Percentiles rank a stretch among this genome's conserved stretches.
Evolutionary conservation across 345 rosid species (phyloP).

Genomic region (Viola odorata): DNA sequence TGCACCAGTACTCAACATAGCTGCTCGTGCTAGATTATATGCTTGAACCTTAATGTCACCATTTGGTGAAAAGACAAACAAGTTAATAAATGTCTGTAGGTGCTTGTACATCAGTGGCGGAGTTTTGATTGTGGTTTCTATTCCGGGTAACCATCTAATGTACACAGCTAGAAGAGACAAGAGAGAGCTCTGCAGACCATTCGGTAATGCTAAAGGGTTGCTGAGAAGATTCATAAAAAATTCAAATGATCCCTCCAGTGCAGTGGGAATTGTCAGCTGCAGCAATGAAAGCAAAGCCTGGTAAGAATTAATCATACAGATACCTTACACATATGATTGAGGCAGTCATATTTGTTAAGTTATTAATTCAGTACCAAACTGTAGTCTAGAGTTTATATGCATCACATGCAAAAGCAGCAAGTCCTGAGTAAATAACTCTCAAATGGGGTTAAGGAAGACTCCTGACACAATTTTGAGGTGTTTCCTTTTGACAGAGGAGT

Average conservation of each 20-base stretch:
- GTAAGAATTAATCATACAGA: no score
- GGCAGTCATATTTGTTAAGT: no score
- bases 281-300: constrained; percentile 25
- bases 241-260: constrained; percentile 80
- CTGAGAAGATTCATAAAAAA: constrained; percentile 59
- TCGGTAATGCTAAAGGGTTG: constrained; percentile 45
- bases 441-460: no score
- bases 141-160: constrained; percentile 45
- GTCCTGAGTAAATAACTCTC: no score
- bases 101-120: constrained; percentile 79
- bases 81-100: constrained; percentile 51
- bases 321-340: no score
- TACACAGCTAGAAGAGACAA: constrained; percentile 62
- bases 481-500: no score
- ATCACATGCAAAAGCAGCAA: no score
- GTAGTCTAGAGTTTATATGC: no score
- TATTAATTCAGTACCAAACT: no score
- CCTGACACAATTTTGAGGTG: no score
- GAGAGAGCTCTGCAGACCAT: constrained; percentile 51
- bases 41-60: constrained; percentile 53
- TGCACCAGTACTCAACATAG: constrained; percentile 87
- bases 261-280: constrained; percentile 61
- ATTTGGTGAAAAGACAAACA: constrained; percentile 53
- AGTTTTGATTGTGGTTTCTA: constrained; percentile 33
- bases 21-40: constrained; percentile 53